Base-by-base conservation (phyloP, 225 moss, liverwort and hornwort genomes). In the Physcomitrellopsis africana region DNA sequence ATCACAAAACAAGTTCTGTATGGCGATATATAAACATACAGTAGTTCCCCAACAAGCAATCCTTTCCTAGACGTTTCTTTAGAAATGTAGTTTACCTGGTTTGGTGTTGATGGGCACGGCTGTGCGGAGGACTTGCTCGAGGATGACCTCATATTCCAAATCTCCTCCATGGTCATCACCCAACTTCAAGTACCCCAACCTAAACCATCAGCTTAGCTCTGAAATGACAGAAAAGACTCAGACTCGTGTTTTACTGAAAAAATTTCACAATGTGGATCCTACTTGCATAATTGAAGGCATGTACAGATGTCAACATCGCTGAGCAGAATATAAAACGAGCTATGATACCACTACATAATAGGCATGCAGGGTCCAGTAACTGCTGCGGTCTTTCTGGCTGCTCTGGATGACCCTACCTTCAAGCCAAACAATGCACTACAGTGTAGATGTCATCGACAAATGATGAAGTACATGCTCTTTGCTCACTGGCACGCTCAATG, bases 111-210 rank as follows among this genome's bases (percentile, higher is more conserved):
- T 27, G 93, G 60, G 60, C 72, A 79, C 72, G 91, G 82, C 74
- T 93, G 91, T 76, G 77, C 87, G 62, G 91, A 78, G 72, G 89
- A 77, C 84, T 86, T 89, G 47, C 75, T 83, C 78, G 91, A 76
- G 75, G 83, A 85, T 68, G 81, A 75, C 84, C 87, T 86, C 83
- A 87, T 69, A 58, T 89, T 89, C 91, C 93, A 93, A 74, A 90
- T 74, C 41, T 93, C 93, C 85, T 93, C 93, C 93, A 93, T 93
- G 73, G 79, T 81, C 86, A 76, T 73, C 73, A 68, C 69, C 72
- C 73, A 76, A 72, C 67, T 75, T 87, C 80, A 68, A 11, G 72
- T 57, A 47, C n/a, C 54, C 63, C 71, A 75, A 73, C 78, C 76
- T 77, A 83, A 77, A 81, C 77, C 86, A 89, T 85, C 75, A 72